Percentiles rank a stretch among this genome's conserved stretches.
Evolutionary conservation across 495 filamentous ascomycete genomes (phyloP).

Genomic region (Penicillium flavigenum): DNA sequence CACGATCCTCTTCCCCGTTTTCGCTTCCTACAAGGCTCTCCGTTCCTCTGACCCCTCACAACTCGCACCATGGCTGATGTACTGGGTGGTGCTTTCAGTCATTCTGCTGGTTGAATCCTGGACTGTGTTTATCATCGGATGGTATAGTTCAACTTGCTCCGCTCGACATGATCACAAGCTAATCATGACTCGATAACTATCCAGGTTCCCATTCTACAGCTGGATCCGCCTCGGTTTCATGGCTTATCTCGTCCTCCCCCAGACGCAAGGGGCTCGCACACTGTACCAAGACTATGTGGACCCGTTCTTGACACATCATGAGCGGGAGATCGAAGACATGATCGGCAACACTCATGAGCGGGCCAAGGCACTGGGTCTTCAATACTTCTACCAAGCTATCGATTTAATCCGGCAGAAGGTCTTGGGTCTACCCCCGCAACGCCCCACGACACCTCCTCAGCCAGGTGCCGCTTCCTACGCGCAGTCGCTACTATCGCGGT

Average conservation of each 20-base stretch:
- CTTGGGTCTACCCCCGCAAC: slow-evolving; percentile 64
- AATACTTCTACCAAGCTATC: slow-evolving; percentile 76
- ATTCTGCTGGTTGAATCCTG: slow-evolving; percentile 81
- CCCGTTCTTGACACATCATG: slow-evolving; percentile 85
- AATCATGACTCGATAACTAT: neutral
- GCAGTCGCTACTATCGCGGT: slow-evolving; percentile 77
- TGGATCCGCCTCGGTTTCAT: slow-evolving; percentile 86
- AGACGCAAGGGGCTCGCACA: slow-evolving; percentile 83
- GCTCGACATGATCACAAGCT: neutral
- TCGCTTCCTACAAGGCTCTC: slow-evolving; percentile 97
- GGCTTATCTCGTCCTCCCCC: slow-evolving; percentile 95
- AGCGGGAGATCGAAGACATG: slow-evolving; percentile 84
- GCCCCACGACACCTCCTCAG: slow-evolving; percentile 50
- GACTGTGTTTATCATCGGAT: slow-evolving; percentile 79
- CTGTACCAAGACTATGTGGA: slow-evolving; percentile 84
- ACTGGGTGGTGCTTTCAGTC: slow-evolving; percentile 91
- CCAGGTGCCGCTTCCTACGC: slow-evolving; percentile 60
- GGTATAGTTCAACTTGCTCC: slow-evolving; percentile 46
- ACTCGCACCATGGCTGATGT: slow-evolving; percentile 98
- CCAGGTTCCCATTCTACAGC: slow-evolving; percentile 88
- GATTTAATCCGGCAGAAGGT: slow-evolving; percentile 72
- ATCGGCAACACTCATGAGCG: slow-evolving; percentile 81
- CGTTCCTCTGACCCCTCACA: slow-evolving; percentile 87
- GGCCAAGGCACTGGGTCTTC: slow-evolving; percentile 72
- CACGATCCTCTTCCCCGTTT: slow-evolving; percentile 92